Conservation (phyloP, 1,284 basidiomycete genomes). For the Limonomyces culmigenus region DNA sequence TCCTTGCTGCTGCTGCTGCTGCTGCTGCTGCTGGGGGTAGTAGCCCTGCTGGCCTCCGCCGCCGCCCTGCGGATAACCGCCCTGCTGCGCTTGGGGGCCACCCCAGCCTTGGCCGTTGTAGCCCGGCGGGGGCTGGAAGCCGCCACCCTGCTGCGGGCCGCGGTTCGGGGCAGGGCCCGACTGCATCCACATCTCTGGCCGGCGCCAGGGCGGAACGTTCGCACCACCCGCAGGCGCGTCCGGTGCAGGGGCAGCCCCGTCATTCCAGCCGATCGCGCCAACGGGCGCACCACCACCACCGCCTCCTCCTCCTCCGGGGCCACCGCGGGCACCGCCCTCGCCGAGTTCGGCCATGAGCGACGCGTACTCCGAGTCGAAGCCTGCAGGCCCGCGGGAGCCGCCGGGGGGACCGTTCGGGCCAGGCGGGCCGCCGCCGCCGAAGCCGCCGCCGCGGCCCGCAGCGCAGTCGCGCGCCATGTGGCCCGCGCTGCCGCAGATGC, state of each 20-base stretch:
- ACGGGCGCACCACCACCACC: not conserved
- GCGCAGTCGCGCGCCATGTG: conserved; percentile 97
- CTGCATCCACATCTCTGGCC: conserved; percentile 68
- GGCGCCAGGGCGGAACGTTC: conserved; percentile 74
- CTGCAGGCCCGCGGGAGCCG: conserved; percentile 35
- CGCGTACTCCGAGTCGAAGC: conserved; percentile 95
- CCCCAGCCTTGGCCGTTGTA: conserved; percentile 16
- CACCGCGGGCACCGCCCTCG: conserved; percentile 51
- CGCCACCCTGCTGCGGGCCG: conserved; percentile 17
- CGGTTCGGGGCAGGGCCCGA: conserved; percentile 23
- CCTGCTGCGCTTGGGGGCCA: conserved; percentile 15
- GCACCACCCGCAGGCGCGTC: conserved; percentile 67
- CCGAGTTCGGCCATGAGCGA: conserved; percentile 97
- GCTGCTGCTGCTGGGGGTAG: conserved; percentile 8
- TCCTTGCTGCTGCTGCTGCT: conserved; percentile 23
- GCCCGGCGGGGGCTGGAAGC: conserved; percentile 18
- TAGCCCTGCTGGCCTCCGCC: conserved; percentile 14
- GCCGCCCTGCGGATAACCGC: conserved; percentile 23
- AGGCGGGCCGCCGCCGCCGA: conserved; percentile 9
- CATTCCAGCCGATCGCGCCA: conserved; percentile 34
- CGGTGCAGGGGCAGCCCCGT: conserved; percentile 41
- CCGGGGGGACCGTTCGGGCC: conserved; percentile 15
- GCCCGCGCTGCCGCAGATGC: conserved; percentile 84
- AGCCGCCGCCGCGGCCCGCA: conserved; percentile 62
- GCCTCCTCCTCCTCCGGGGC: conserved; percentile 34